Conservation (phyloP, 129 eudicot species). For the Solidago caesia region DNA sequence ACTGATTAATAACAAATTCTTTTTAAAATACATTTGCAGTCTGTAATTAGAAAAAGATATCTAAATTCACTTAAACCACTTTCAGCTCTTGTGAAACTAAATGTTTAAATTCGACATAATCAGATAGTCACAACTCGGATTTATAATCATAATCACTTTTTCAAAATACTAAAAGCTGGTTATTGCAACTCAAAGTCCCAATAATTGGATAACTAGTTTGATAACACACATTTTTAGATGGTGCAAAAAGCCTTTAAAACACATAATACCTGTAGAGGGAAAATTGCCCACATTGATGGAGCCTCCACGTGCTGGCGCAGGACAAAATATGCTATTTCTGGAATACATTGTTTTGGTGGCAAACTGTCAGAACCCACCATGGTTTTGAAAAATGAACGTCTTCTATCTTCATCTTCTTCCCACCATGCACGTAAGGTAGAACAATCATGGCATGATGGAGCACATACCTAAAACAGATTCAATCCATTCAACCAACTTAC, state of each 20-base stretch:
- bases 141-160: too few species aligned
- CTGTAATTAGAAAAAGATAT: too few species aligned
- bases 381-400: conserved; percentile 68
- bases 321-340: conserved; percentile 71
- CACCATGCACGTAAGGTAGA: conserved; percentile 99
- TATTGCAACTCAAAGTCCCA: too few species aligned
- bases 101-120: too few species aligned
- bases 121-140: too few species aligned
- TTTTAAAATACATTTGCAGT: too few species aligned
- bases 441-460: conserved; percentile 98
- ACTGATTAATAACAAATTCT: too few species aligned
- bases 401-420: conserved; percentile 99
- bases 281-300: conserved; percentile 99
- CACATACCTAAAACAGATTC: conserved; percentile 68
- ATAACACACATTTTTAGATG: background rate
- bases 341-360: conserved; percentile 77
- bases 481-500: background rate
- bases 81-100: too few species aligned
- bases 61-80: too few species aligned
- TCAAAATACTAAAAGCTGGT: too few species aligned
- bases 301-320: conserved; percentile 92
- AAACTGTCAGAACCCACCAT: conserved; percentile 65
- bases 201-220: too few species aligned
- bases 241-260: background rate
- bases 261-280: conserved; percentile 88